Base-by-base conservation (phyloP, 1,284 basidiomycete genomes). In the Apiotrichum mycotoxinovorans region DNA sequence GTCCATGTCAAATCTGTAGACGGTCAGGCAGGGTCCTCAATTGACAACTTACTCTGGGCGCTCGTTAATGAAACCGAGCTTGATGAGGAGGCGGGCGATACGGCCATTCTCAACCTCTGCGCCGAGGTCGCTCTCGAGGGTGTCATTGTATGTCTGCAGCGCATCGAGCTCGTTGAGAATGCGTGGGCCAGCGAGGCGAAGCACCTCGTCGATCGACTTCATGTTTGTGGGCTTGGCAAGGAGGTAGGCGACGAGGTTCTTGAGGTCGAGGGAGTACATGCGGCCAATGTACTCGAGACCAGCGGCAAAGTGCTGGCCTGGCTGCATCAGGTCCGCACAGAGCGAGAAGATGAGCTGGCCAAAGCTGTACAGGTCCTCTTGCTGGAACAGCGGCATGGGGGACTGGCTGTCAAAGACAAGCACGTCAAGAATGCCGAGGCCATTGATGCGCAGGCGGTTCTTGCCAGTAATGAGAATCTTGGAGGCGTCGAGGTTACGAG, bases 61-160 rank as follows among this genome's bases (percentile, higher is more conserved):
- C 74, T 99, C 96, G 75, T 98, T 97, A 79, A 99, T 97, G 76
- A 98, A 98, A 0, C 91, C 91, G 67, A 99, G 88, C 79, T 98
- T 98, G 78, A 87, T 87, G 62, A 98, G 79, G 54, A 98, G 78
- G 45, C 96, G 83, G 26, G 97, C 88, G n/a, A 98, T 81, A 35
- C 96, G 83, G 1, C 89, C 93, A 70, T 99, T 98, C 80, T 98
- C 96, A n/a, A 98, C 82, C 74, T 98, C 95, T 52, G 87, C 84
- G 76, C 87, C 83, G 48, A 98, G 81, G 64, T 94, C 89, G 41
- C 83, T 82, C 72, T 98, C 93, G 17, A 98, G 80, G 50, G 84
- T 79, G 71, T 99, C 96, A 22, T 82, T 82, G 42, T 87, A 85
- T 89, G 83, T 84, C 60, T 91, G 83, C 38, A 87, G 81, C 27